Conservation (phyloP, 2,329 filamentous ascomycete genomes). For the Colletotrichum cuscutae region DNA sequence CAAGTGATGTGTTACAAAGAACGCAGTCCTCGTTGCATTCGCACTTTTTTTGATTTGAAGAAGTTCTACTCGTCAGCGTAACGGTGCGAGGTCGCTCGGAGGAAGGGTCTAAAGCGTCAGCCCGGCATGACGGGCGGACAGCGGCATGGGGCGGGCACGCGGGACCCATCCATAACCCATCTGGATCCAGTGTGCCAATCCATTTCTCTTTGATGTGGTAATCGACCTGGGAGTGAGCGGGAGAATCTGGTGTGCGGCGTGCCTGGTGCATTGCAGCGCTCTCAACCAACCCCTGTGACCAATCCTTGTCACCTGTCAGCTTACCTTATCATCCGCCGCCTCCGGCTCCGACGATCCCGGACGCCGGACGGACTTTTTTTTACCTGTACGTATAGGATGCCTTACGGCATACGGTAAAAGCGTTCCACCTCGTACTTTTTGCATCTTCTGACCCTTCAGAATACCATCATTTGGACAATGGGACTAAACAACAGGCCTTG, state of each 20-base stretch:
- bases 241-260: not conserved
- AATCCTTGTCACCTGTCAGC: conserved; percentile 11
- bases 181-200: not conserved
- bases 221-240: conserved; percentile 9
- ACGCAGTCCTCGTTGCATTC: not conserved
- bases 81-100: conserved; percentile 10
- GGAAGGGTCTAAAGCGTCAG: conserved; percentile 5
- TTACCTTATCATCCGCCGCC: conserved; percentile 3
- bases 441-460: not conserved
- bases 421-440: not conserved
- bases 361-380: not conserved
- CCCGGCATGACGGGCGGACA: conserved; percentile 16
- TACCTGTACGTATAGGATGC: not conserved
- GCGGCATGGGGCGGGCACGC: not conserved
- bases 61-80: conserved; percentile 21
- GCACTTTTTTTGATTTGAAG: not conserved
- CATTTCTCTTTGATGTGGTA: conserved; percentile 15
- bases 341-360: conserved; percentile 8
- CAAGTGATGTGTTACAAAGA: not conserved
- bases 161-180: not conserved
- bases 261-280: not conserved
- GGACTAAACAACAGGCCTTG: not conserved
- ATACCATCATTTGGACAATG: conserved; percentile 4
- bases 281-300: not conserved
- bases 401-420: conserved; percentile 19